Base-by-base conservation (phyloP, 805 yeast genomes). In the Lipomyces yamanashiensis region DNA sequence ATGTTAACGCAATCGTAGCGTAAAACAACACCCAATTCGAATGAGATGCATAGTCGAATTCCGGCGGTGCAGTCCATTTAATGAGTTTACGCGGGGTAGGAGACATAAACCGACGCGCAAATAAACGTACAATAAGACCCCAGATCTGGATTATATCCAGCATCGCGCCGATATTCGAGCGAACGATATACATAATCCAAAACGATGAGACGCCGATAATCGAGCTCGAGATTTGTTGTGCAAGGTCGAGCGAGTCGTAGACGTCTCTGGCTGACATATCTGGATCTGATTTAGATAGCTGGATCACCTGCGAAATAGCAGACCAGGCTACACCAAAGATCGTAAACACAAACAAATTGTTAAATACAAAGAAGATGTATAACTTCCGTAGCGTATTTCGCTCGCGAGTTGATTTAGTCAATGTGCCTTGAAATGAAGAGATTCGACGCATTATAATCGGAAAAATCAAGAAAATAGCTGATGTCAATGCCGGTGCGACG, bases 141-240 rank as follows among this genome's bases (percentile, higher is more conserved):
- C 73, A 15, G 1, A 73, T 69, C 62, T 76, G 79, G 13, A 76
- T 64, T 7, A 76, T 62, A 53, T 72, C 75, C 3, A 75, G 58
- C 23, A 74, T 63, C 7, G 75, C 21, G 13, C 66, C 78, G 13
- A 77, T 41, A 39, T 74, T 69, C 13, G 73, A 74, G 21, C 76
- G 70, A 19, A 78, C 58, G 5, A 77, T 61, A 64, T 77, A 78
- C 76, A 77, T 73, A 34, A 77, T 78, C 80, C 80, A 78, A 68
- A 78, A 78, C 8, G 78, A 74, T 6, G 80, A 76, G 21, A 77
- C 71, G 52, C 73, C 72, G 49, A 78, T 73, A 44, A 78, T 72
- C 7, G 80, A 76, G 2, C 74, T 71, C 1, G 79, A 70, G 9
- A 76, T 64, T 23, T 78, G 77, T 34, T 70, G 65, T 2, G 73